Evolutionary conservation across 176 grass and related monocot species (phyloP), one percentile per base, ranked within the genome.

Genomic region (Phoenix roebelenii): DNA sequence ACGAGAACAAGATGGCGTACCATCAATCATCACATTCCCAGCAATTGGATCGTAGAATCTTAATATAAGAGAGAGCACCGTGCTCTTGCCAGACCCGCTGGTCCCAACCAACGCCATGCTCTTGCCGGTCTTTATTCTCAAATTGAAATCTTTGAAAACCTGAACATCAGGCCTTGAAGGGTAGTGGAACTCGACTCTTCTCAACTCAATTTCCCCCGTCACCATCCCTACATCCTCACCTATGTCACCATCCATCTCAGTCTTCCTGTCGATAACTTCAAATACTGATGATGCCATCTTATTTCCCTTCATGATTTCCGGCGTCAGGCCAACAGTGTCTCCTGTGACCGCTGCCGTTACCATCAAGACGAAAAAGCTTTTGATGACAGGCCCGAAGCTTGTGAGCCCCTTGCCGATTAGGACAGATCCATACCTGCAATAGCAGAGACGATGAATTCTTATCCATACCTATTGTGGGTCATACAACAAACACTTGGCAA

Each of bases 71-170:
- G 83, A 80, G 2, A 97, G 68, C 22, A 91, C 84, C 17, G 84
- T 91, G 71, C 93, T 97, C 76, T 97, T 97, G 52, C 92, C 93
- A 0, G 93, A 97, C 50, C 93, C 93, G 51, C 93, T 97, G 81
- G 88, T 91, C 0, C 93, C 93, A 18, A 97, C 93, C 51, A 97
- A 64, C 12, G 93, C 93, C 93, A 97, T 91, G 84, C 93, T 97
- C 63, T 80, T 97, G 61, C 93, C 84, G 12, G 87, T 84, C 74
- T 66, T 97, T 78, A 97, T 87, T 49, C 77, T 73, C 69, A 97
- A 68, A 71, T 91, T 76, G 5, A 97, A 89, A 7, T 82, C 87
- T 17, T 72, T 88, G 76, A 97, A 97, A 35, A 97, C 77, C 23
- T 55, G 29, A 30, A 91, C 81, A 18, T 88, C 93, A 0, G 92